phyloP scores from a whole-genome alignment of 2,329 filamentous ascomycete species.

The Colletotrichum paranaense region DNA sequence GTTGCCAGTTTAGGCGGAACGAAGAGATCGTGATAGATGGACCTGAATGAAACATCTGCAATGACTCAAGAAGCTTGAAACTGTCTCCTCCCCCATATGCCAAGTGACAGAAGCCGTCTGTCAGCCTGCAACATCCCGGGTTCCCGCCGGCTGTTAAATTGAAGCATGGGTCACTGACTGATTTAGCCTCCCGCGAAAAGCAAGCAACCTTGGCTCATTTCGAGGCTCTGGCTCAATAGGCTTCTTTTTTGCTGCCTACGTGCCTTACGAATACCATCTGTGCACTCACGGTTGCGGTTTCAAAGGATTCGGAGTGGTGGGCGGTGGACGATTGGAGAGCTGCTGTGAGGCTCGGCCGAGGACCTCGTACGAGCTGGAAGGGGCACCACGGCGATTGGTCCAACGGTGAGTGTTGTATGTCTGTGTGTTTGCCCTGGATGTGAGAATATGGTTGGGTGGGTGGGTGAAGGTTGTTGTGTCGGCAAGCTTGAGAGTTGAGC shows the following conservation, averaged over 20 bases:
- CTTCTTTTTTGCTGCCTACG: neutral
- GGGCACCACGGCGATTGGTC: neutral
- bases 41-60: slow-evolving; percentile 20
- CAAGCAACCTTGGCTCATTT: neutral
- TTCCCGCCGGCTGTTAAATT: neutral
- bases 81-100: neutral
- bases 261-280: neutral
- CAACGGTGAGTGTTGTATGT: neutral
- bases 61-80: slow-evolving; percentile 2
- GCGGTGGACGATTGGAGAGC: too few relatives aligned
- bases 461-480: neutral
- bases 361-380: neutral
- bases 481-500: neutral
- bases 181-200: neutral
- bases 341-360: neutral
- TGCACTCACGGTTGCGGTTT: neutral
- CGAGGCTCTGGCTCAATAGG: neutral
- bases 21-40: slow-evolving; percentile 14
- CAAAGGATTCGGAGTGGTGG: neutral
- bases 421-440: neutral
- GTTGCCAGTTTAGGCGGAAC: neutral
- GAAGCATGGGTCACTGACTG: too few relatives aligned
- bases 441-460: too few relatives aligned
- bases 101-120: too few relatives aligned
- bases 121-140: too few relatives aligned